Evolutionary conservation across 2,329 filamentous ascomycete species (phyloP).

Genomic region (Alternaria ventricosa): DNA sequence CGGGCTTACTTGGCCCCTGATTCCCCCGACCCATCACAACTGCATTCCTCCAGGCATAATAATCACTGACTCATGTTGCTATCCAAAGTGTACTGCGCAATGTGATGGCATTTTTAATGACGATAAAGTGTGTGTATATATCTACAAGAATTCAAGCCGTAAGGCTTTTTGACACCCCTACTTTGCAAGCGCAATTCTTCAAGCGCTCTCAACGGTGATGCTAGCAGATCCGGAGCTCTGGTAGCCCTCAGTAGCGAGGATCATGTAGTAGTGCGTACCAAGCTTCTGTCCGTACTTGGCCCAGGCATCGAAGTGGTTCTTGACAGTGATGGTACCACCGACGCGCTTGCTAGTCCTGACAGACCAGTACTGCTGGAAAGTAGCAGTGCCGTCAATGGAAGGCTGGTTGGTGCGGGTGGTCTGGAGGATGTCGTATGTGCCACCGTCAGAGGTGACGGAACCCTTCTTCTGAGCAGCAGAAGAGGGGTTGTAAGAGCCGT

Average conservation of each 20-base stretch:
- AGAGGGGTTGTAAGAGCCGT: constrained; percentile 58
- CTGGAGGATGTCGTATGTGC: constrained; percentile 60
- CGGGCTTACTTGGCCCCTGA: not conserved
- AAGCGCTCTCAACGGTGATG: constrained; percentile 52
- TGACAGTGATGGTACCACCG: constrained; percentile 58
- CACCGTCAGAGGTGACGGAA: constrained; percentile 59
- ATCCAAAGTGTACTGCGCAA: not conserved
- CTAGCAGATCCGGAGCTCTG: constrained; percentile 56
- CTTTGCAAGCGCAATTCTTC: not conserved
- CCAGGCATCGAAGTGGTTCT: constrained; percentile 63
- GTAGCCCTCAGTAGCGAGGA: constrained; percentile 63
- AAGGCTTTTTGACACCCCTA: not conserved
- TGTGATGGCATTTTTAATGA: not conserved
- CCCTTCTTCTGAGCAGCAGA: constrained; percentile 58
- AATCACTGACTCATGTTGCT: not conserved
- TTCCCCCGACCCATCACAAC: not conserved
- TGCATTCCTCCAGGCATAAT: not conserved
- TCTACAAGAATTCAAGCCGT: not conserved
- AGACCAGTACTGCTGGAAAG: constrained; percentile 63
- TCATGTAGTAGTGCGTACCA: constrained; percentile 61
- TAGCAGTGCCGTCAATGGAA: constrained; percentile 61
- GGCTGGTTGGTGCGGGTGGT: constrained; percentile 60
- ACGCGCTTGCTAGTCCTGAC: constrained; percentile 59
- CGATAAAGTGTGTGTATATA: not conserved
- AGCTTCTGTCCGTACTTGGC: constrained; percentile 55